A percentile compares a stretch with the other conserved stretches of the same genome.
Conservation (phyloP, 768 basidiomycete species). For the Tulasnella sp. region DNA sequence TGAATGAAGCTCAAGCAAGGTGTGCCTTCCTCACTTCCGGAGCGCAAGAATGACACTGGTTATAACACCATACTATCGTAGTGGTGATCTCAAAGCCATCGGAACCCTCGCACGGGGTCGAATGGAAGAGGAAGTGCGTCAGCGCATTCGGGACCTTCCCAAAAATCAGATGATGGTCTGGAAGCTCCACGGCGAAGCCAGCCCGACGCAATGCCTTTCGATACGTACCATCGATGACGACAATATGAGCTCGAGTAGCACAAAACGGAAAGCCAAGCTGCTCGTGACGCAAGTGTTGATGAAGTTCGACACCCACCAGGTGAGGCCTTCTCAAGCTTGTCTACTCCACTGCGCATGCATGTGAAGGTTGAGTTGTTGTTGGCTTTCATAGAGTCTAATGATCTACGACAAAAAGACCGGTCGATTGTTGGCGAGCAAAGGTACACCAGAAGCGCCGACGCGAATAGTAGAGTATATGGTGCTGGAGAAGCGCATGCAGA, state of each 20-base stretch:
- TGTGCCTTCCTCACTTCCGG: background rate
- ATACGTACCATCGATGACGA: constrained; percentile 7
- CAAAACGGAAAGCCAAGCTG: background rate
- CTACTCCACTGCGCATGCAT: background rate
- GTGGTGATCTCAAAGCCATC: constrained; percentile 5
- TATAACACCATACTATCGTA: background rate
- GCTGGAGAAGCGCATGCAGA: constrained; percentile 12
- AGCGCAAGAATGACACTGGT: background rate
- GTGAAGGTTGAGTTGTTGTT: no score
- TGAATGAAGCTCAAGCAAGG: constrained; percentile 15
- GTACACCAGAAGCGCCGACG: constrained; percentile 3
- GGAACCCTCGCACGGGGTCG: background rate
- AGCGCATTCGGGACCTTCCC: constrained; percentile 9
- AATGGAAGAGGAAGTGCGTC: background rate
- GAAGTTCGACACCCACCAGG: constrained; percentile 17
- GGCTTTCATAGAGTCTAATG: constrained; percentile 3
- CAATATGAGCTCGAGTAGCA: background rate
- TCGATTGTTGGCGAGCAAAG: background rate
- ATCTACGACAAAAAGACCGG: constrained; percentile 15
- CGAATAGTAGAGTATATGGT: constrained; percentile 15
- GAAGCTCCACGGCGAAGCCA: constrained; percentile 16
- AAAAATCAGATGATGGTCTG: constrained; percentile 8
- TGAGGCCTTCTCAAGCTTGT: background rate
- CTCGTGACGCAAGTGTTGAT: constrained; percentile 15
- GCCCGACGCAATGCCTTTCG: constrained; percentile 14